Evolutionary conservation across 441 rosid species (phyloP).

Genomic region (Manihot esculenta): DNA sequence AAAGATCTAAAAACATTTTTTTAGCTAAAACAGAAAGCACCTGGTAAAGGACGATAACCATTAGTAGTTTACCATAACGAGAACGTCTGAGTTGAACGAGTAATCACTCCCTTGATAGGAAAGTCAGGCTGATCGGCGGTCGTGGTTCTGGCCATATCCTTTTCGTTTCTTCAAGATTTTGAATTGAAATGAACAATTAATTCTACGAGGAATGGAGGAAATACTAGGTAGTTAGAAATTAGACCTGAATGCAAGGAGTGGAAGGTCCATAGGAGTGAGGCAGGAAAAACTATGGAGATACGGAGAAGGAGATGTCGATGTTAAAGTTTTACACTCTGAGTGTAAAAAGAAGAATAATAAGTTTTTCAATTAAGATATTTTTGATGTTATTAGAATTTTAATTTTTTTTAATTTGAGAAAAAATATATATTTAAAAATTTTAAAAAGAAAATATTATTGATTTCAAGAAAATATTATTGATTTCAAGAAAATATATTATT

Average conservation of each 20-base stretch:
- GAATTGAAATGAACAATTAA: neutral
- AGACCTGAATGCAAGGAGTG: neutral
- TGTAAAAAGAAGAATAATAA: too few species aligned
- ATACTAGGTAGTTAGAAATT: neutral
- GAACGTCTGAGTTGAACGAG: neutral
- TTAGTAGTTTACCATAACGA: neutral
- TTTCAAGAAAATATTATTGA: too few species aligned
- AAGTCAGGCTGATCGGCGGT: neutral
- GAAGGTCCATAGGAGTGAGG: neutral
- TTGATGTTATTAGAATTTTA: too few species aligned
- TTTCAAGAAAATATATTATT: too few species aligned
- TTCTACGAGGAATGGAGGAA: neutral
- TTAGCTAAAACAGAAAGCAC: neutral
- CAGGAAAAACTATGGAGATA: neutral
- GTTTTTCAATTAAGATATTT: too few species aligned
- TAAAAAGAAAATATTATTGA: too few species aligned
- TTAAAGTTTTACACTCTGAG: too few species aligned
- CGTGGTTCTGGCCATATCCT: neutral
- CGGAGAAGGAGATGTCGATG: neutral
- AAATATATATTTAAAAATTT: too few species aligned
- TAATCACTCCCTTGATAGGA: neutral
- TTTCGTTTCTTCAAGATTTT: neutral
- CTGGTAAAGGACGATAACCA: neutral
- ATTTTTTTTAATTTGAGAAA: too few species aligned
- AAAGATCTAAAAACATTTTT: too few species aligned